Evolutionary conservation across 2,329 filamentous ascomycete genomes (phyloP).

Genomic region (Karstenula rhodostoma): DNA sequence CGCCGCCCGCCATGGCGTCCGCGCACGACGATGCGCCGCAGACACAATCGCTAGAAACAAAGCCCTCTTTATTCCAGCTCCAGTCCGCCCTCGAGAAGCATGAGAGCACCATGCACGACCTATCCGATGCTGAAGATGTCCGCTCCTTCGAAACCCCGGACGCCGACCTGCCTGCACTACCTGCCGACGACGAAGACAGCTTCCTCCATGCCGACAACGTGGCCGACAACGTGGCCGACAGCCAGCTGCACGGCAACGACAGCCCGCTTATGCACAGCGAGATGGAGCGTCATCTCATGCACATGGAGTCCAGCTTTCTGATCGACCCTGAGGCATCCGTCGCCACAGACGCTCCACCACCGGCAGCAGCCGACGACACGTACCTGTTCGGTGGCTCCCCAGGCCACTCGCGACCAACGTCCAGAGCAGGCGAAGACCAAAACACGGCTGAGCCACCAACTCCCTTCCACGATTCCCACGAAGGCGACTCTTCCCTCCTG

Average conservation of each 20-base stretch:
- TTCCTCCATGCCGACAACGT: conserved; percentile 44
- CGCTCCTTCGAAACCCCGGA: conserved; percentile 45
- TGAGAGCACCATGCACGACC: conserved; percentile 35
- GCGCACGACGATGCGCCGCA: conserved; percentile 30
- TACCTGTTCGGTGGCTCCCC: conserved; percentile 54
- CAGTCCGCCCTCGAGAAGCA: conserved; percentile 19
- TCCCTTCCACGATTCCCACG: conserved; percentile 21
- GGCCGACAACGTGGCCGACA: conserved; percentile 37
- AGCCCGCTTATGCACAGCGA: conserved; percentile 63
- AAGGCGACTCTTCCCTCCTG: conserved; percentile 38
- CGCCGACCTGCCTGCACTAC: conserved; percentile 51
- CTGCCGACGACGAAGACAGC: conserved; percentile 51
- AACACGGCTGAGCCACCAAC: conserved; percentile 9
- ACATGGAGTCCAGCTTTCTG: conserved; percentile 70
- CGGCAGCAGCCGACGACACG: conserved; percentile 52
- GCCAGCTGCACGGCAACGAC: conserved; percentile 45
- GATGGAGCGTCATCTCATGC: conserved; percentile 67
- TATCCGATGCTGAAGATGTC: conserved; percentile 43
- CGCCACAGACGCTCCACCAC: conserved; percentile 33
- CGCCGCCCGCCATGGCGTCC: conserved; percentile 32
- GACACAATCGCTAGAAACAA: conserved; percentile 25
- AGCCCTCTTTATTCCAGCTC: conserved; percentile 26
- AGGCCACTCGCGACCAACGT: conserved; percentile 34
- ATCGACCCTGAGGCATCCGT: conserved; percentile 58
- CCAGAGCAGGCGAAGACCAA: conserved; percentile 20